These are phyloP conservation scores for Trichoderma endophyticum DNA, from an alignment of 2,329 filamentous ascomycete species.

Conservation along the genomic window DNA sequence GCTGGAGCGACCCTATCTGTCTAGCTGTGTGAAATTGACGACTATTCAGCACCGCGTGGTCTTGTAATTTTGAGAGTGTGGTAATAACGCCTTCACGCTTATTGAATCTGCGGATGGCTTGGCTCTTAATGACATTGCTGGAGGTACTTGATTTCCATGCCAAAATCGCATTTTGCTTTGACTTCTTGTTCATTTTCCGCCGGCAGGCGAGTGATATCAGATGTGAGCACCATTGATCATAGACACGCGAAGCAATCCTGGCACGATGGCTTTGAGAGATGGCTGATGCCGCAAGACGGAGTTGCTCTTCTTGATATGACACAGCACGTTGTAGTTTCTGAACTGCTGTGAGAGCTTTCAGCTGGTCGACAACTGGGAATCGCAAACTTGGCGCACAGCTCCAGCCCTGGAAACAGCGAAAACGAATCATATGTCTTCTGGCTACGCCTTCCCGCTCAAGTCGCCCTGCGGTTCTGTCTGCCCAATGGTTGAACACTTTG, in stretches of 20 bases:
- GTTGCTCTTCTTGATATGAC: constrained; percentile 27
- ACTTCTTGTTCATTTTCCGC: constrained; percentile 22
- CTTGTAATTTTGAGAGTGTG: constrained; percentile 26
- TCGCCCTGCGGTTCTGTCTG: constrained; percentile 60
- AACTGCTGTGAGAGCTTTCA: constrained; percentile 30
- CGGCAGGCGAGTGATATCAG: constrained; percentile 24
- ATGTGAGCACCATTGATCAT: constrained; percentile 31
- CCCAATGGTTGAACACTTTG: constrained; percentile 54
- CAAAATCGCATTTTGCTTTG: constrained; percentile 21
- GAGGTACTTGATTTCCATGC: constrained; percentile 26
- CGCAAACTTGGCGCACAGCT: constrained; percentile 32
- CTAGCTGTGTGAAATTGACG: constrained; percentile 17
- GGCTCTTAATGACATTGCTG: constrained; percentile 14
- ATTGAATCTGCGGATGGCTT: constrained; percentile 24
- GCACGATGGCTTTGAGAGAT: constrained; percentile 24
- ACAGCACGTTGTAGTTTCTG: constrained; percentile 36
- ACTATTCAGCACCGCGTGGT: not conserved
- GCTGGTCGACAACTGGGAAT: constrained; percentile 29
- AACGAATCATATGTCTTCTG: constrained; percentile 66
- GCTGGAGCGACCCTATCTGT: constrained; percentile 20
- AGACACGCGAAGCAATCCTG: constrained; percentile 23
- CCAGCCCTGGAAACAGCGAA: constrained; percentile 40
- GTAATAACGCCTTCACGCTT: constrained; percentile 19
- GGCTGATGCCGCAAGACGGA: constrained; percentile 26
- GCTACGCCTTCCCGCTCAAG: constrained; percentile 64